Percentiles rank a stretch among this genome's conserved stretches.
Evolutionary conservation across 306 rosid genomes (phyloP).

Genomic region (Lotus japonicus): DNA sequence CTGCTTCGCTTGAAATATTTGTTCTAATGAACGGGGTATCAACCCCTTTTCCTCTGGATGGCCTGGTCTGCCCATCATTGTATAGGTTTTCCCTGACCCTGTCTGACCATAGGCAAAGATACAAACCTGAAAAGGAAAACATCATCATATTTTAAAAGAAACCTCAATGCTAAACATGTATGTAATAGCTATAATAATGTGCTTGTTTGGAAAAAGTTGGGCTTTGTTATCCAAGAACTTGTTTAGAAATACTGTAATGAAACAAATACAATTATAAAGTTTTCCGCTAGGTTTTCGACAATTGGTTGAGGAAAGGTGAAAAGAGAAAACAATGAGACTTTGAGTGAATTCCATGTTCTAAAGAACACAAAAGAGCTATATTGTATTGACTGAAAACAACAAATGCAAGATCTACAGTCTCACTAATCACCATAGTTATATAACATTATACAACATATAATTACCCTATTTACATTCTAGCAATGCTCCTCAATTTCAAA

Average conservation of each 20-base stretch:
- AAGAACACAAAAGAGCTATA: background rate
- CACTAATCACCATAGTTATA: background rate
- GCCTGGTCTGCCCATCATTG: conserved; percentile 98
- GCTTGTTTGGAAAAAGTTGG: too few species aligned
- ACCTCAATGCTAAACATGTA: background rate
- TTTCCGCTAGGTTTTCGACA: too few species aligned
- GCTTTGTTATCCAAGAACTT: too few species aligned
- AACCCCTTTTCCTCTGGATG: conserved; percentile 70
- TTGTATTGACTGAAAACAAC: background rate
- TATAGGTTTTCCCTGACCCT: conserved; percentile 95
- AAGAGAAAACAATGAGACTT: background rate
- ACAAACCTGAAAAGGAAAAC: conserved; percentile 67
- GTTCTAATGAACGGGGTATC: conserved; percentile 92
- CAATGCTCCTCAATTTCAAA: too few species aligned
- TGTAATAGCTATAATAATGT: background rate
- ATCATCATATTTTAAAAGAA: conserved; percentile 8
- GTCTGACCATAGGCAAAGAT: conserved; percentile 98
- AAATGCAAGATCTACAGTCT: too few species aligned
- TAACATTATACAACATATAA: background rate
- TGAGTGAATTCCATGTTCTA: background rate
- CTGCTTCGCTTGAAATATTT: conserved; percentile 75
- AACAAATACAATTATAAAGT: too few species aligned
- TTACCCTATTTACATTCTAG: background rate
- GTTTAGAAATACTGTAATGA: too few species aligned
- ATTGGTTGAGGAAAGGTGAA: background rate